Conservation (phyloP, 2,329 filamentous ascomycete species). For the Aspergillus neotritici region DNA sequence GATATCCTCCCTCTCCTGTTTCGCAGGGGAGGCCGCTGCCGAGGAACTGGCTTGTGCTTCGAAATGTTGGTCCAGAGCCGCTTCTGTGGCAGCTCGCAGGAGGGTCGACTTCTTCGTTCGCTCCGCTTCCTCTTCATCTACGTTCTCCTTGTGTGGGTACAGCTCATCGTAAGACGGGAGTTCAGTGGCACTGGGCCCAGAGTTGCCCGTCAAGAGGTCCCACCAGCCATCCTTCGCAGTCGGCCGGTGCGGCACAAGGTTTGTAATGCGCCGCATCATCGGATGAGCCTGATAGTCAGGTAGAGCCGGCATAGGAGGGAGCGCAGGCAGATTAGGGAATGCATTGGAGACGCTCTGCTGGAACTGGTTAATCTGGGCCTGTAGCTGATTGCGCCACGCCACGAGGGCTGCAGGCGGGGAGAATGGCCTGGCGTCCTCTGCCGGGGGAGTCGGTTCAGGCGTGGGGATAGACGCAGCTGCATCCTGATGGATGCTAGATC, state of each 20-base stretch:
- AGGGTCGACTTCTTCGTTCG: conserved; percentile 42
- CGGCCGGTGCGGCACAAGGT: conserved; percentile 64
- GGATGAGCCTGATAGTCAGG: conserved; percentile 69
- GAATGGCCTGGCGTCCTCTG: conserved; percentile 29
- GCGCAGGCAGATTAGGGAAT: conserved; percentile 56
- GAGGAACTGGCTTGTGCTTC: conserved; percentile 29
- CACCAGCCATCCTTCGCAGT: conserved; percentile 55
- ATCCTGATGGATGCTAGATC: conserved; percentile 35
- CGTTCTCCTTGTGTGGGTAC: conserved; percentile 50
- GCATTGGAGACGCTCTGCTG: conserved; percentile 65
- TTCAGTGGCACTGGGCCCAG: conserved; percentile 44
- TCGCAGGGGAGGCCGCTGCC: conserved; percentile 7
- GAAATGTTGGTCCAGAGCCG: conserved; percentile 42
- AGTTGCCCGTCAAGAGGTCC: conserved; percentile 55
- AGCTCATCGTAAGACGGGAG: conserved; percentile 77
- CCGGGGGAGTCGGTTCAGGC: conserved; percentile 21
- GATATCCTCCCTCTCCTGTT: conserved; percentile 31
- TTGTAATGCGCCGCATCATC: conserved; percentile 66
- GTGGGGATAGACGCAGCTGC: conserved; percentile 18
- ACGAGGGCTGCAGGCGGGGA: conserved; percentile 59
- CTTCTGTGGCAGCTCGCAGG: conserved; percentile 40
- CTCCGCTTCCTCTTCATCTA: conserved; percentile 29
- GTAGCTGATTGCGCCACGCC: conserved; percentile 67
- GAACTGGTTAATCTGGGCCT: conserved; percentile 68
- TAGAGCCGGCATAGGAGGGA: conserved; percentile 58